Conservation (phyloP, 2,329 filamentous ascomycete species). For the Gaeumannomyces sp. region DNA sequence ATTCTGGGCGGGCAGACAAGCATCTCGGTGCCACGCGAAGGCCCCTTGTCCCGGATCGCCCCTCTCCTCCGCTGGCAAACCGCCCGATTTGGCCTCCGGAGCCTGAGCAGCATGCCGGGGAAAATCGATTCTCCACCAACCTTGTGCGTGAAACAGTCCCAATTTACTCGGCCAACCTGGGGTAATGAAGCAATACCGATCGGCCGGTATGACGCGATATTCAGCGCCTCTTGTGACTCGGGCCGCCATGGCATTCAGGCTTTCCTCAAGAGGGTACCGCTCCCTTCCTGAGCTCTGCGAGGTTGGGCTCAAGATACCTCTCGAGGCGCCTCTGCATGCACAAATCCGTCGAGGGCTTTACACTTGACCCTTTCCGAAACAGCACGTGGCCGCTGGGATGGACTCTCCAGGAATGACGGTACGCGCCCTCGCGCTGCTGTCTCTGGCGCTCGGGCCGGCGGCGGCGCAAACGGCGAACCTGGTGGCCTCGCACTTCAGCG, state of each 20-base stretch:
- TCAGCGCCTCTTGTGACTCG: background rate
- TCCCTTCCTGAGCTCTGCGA: background rate
- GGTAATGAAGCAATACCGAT: background rate
- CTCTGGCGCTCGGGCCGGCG: conserved; percentile 12
- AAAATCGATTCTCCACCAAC: background rate
- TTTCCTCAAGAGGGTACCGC: background rate
- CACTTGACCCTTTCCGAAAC: background rate
- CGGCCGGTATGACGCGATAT: background rate
- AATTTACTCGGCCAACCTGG: background rate
- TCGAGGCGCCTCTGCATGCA: background rate
- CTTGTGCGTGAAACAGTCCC: background rate
- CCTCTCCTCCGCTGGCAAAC: background rate
- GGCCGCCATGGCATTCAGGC: background rate
- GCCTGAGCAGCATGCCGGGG: background rate
- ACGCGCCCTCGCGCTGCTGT: background rate
- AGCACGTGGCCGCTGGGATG: background rate
- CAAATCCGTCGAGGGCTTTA: too few species aligned
- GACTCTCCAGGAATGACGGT: background rate
- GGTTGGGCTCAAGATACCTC: background rate
- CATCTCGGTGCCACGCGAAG: background rate
- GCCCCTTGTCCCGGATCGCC: background rate
- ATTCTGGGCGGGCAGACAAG: background rate
- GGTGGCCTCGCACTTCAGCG: conserved; percentile 33
- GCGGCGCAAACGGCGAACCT: conserved; percentile 20
- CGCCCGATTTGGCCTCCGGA: background rate